Evolutionary conservation across 352 stramenopile genomes (phyloP).

Genomic region (Lagenidium giganteum): DNA sequence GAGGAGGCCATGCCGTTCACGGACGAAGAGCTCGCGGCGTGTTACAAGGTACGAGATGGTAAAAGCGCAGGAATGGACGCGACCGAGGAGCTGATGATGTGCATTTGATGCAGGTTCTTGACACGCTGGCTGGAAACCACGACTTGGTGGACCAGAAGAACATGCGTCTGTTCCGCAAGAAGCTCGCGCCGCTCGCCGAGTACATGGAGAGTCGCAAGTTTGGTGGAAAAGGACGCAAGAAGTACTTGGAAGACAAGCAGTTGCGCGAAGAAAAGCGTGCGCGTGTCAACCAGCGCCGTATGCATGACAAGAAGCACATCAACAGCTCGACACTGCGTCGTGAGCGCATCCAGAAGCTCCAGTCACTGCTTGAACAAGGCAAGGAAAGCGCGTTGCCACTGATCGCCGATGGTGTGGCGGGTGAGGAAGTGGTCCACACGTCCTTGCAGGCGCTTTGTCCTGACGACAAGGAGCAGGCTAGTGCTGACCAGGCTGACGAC

Average conservation of each 20-base stretch:
- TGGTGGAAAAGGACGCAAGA: constrained; percentile 75
- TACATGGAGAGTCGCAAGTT: constrained; percentile 84
- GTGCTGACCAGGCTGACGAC: constrained; percentile 38
- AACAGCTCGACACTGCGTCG: constrained; percentile 87
- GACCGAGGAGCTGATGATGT: too few relatives aligned
- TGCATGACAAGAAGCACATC: constrained; percentile 93
- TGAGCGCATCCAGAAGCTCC: constrained; percentile 89
- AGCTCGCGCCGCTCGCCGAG: constrained; percentile 68
- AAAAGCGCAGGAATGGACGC: too few relatives aligned
- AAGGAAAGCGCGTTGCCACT: constrained; percentile 74
- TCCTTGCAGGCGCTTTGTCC: constrained; percentile 57
- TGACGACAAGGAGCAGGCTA: constrained; percentile 40
- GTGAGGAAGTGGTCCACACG: constrained; percentile 58
- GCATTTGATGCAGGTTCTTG: constrained; percentile 37
- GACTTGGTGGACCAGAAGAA: constrained; percentile 62
- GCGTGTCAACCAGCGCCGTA: constrained; percentile 78
- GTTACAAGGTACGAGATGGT: constrained; percentile 36
- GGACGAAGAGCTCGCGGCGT: constrained; percentile 50
- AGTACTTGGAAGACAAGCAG: constrained; percentile 86
- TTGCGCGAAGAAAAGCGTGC: constrained; percentile 82
- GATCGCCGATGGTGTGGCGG: constrained; percentile 89
- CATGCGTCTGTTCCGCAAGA: constrained; percentile 76
- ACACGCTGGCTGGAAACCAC: constrained; percentile 40
- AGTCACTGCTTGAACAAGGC: constrained; percentile 84
- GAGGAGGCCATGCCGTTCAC: constrained; percentile 65